A percentile compares a stretch with the other conserved stretches of the same genome.
These are phyloP conservation scores for Geosmithia morbida DNA, from an alignment of 2,329 filamentous ascomycete genomes.

Conservation along the genomic window DNA sequence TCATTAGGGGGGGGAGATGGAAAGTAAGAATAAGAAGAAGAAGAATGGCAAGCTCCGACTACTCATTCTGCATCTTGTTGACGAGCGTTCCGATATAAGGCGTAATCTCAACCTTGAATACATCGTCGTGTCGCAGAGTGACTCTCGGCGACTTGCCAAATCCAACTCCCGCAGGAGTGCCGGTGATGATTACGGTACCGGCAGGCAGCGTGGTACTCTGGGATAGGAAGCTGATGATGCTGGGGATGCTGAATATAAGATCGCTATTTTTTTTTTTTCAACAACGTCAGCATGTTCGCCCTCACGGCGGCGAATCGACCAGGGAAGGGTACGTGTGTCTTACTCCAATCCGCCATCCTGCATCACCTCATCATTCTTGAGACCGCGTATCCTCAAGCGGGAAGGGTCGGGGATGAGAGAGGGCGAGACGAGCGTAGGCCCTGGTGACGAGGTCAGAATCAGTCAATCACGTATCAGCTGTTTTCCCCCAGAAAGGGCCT, in stretches of 20 bases:
- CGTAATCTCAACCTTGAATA: conserved; percentile 26
- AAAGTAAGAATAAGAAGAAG: too few relatives aligned
- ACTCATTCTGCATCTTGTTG: conserved; percentile 16
- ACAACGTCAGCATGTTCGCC: too few relatives aligned
- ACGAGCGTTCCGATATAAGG: conserved; percentile 26
- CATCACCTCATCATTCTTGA: conserved; percentile 35
- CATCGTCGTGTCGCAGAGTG: conserved; percentile 21
- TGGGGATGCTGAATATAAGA: conserved; percentile 36
- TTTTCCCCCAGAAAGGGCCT: too few relatives aligned
- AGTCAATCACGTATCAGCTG: too few relatives aligned
- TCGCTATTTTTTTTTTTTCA: too few relatives aligned
- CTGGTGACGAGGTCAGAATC: conserved; percentile 11
- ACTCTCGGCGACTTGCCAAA: conserved; percentile 20
- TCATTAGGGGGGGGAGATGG: too few relatives aligned
- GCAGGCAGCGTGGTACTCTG: conserved; percentile 25
- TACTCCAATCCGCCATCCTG: conserved; percentile 24
- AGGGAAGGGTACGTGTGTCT: conserved; percentile 8
- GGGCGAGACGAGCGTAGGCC: conserved; percentile 32
- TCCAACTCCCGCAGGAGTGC: conserved; percentile 26
- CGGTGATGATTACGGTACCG: conserved; percentile 27
- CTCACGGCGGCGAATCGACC: too few relatives aligned
- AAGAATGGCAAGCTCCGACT: not conserved
- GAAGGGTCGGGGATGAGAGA: conserved; percentile 24
- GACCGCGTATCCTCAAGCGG: conserved; percentile 22
- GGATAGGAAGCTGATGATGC: conserved; percentile 25